Base-by-base conservation (phyloP, 192 early-diverging fungal genomes). In the Dimargaris verticillata region DNA sequence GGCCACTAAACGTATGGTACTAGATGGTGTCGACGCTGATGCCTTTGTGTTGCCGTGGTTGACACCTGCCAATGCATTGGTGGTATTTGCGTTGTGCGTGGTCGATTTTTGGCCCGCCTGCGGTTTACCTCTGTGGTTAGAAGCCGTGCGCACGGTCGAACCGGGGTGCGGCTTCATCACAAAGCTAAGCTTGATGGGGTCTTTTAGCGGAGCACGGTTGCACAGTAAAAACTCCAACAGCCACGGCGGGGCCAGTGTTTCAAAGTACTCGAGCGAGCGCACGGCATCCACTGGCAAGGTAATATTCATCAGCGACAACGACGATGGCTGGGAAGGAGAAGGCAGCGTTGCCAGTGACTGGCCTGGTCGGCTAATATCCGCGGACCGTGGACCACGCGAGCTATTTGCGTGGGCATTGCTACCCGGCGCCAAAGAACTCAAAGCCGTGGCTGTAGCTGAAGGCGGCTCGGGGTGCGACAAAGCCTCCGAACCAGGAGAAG, bases 151-250 rank as follows among this genome's bases (percentile, higher is more conserved):
- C 53, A 77, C 64, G 28, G 68, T 67, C 1, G 72, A 42, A 18
- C 72, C 72, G 33, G 76, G 73, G 47, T 80, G 73, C 17, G 90
- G 85, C 25, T 70, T 71, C 50, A 97, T 68, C 13, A 87, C 63
- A 78, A 99, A 97, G 0, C 83, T 82, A 10, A 99, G 64, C 69
- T 96, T 95, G 42, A 79, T 67, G 0, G 81, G 68, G 53, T 95
- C 93, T 68, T 87, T 88, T 53, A 67, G 63, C 3, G 85, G 77
- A 6, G 76, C 74, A 26, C 78, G 81, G 57, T 84, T 84, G 72
- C 87, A 70, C 15, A 93, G 74, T 38, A 96, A 64, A 59, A 86
- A 83, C n/a, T 91, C 86, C 1, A 83, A 68, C 33, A 96, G 67
- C 95, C 95, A 99, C 22, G 73, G 64, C 0, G 93, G 95, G 42